phyloP scores from a whole-genome alignment of 2,329 filamentous ascomycete genomes.

The Eutypella sp. region DNA sequence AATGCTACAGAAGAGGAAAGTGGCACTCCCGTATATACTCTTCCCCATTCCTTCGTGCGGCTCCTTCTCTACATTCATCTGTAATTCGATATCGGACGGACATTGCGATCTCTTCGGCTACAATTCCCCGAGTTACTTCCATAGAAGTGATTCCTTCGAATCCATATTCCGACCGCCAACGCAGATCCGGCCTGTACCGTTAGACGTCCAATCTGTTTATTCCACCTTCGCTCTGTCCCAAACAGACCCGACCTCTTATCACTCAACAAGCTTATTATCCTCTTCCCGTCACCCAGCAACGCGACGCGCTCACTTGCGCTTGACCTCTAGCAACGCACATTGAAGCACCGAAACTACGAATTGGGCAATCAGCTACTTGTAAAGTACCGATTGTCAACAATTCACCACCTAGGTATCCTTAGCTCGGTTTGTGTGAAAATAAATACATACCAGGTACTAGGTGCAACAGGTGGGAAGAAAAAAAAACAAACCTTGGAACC shows the following conservation, averaged over 20 bases:
- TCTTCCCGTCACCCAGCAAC: neutral
- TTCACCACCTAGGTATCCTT: neutral
- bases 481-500: neutral
- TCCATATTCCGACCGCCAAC: too few relatives aligned
- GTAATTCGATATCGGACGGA: neutral
- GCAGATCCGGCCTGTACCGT: too few relatives aligned
- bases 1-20: neutral
- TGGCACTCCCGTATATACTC: neutral
- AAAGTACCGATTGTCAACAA: neutral
- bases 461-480: too few relatives aligned
- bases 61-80: neutral
- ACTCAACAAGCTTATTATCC: neutral
- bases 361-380: too few relatives aligned
- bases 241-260: neutral
- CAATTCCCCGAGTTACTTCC: neutral
- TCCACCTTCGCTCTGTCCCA: neutral
- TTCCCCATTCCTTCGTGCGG: neutral
- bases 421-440: too few relatives aligned
- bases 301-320: too few relatives aligned
- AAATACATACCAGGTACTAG: too few relatives aligned
- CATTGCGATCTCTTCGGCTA: neutral
- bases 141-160: too few relatives aligned
- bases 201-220: neutral
- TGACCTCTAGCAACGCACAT: neutral
- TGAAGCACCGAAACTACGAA: neutral